phyloP scores from a whole-genome alignment of 768 basidiomycete genomes.

The Symmetrospora coprosmae region DNA sequence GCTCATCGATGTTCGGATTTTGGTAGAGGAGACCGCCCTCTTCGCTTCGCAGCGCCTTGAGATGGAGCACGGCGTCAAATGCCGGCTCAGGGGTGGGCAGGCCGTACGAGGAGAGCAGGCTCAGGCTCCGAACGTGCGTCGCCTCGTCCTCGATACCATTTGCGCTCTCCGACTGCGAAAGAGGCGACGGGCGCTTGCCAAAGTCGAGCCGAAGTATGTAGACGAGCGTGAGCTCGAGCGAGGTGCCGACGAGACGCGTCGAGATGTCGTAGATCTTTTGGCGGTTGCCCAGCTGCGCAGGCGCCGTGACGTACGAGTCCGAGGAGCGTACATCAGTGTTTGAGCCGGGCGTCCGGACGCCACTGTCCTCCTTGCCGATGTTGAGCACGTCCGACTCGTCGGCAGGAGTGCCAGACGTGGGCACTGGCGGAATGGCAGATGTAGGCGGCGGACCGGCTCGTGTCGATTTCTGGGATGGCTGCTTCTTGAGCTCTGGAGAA shows the following conservation, averaged over 20 bases:
- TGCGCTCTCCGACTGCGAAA: background rate
- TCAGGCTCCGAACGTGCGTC: background rate
- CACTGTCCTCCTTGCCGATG: too few relatives aligned
- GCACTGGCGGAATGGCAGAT: too few relatives aligned
- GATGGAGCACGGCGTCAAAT: conserved; percentile 30
- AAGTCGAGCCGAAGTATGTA: conserved; percentile 9
- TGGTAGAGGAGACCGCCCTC: conserved; percentile 32
- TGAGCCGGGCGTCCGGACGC: too few relatives aligned
- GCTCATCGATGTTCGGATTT: conserved; percentile 21
- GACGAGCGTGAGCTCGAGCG: background rate
- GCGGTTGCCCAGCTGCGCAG: background rate
- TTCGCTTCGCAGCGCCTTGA: conserved; percentile 28
- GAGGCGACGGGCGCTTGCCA: background rate
- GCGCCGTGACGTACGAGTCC: conserved; percentile 8
- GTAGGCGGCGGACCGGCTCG: too few relatives aligned
- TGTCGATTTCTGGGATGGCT: too few relatives aligned
- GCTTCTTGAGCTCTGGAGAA: too few relatives aligned
- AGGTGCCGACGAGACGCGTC: background rate
- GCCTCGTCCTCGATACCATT: background rate
- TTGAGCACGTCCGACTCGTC: too few relatives aligned
- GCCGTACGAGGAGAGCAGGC: conserved; percentile 26
- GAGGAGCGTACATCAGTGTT: background rate
- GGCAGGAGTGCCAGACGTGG: too few relatives aligned
- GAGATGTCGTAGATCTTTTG: conserved; percentile 11
- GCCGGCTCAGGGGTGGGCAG: conserved; percentile 26